Evolutionary conservation across 257 asterid species (phyloP), one percentile per base, ranked within the genome.

Genomic region (Solanum lycopersicoides): DNA sequence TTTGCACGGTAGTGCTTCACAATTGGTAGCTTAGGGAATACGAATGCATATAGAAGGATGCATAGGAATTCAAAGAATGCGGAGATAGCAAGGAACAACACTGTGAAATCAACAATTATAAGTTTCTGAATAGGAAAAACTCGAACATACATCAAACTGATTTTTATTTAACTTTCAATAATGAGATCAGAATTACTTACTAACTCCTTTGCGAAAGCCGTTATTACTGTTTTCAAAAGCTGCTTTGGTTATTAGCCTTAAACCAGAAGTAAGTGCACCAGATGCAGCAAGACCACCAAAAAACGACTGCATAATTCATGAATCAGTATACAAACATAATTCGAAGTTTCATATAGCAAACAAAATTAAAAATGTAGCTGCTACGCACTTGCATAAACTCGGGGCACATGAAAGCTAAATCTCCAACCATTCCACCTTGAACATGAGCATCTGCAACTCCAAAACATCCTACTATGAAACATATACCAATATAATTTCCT

Each of bases 381-480:
- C 85, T 23, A 82, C 16, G 72, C 89, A 95, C 99, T 88, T 96
- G 99, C 59, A 94, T 66, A 89, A 96, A 96, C 69, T 94, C 91
- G 10, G 98, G 98, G 87, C 93, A 93, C 98, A 95, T 96, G 93
- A 94, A 90, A 20, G 97, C 89, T 28, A 96, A 86, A 86, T 96
- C 99, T 56, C 99, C 98, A 35, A 94, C 97, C 90, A 96, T 88
- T 76, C 98, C 99, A 63, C 99, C 98, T 93, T 95, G 94, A 89
- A 93, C 95, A 88, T 83, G 92, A 53, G 98, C 98, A 92, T 94
- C 98, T 8, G 99, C 97, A 74, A 94, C 86, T 60, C 99, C 99
- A 88, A 94, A 95, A 68, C 89, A 89, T 74, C 92, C 98, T 87
- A 96, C 99, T 82, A 95, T 65, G 63, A 85, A 69, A 87, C 98